Evolutionary conservation across 2,329 filamentous ascomycete genomes (phyloP).

Genomic region (Aspergillus calidoustus): DNA sequence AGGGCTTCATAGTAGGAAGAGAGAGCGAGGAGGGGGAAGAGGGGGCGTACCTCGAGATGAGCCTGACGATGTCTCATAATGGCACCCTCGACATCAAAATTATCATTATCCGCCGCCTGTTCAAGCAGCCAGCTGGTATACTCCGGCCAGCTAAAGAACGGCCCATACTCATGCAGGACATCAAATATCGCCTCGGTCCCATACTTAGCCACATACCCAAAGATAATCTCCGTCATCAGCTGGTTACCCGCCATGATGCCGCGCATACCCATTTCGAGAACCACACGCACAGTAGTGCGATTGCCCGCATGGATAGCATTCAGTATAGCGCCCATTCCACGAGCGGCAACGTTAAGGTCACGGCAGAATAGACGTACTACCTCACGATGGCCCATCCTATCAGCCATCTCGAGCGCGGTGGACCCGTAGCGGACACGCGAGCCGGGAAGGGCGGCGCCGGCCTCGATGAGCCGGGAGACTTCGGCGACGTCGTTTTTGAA

Average conservation of each 20-base stretch:
- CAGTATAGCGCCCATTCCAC: conserved; percentile 16
- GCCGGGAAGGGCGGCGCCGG: conserved; percentile 16
- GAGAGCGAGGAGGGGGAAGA: too few relatives aligned
- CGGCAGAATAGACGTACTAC: conserved; percentile 18
- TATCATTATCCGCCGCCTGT: not conserved
- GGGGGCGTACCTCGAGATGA: not conserved
- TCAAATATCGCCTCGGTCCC: not conserved
- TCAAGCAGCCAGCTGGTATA: not conserved
- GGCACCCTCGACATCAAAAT: not conserved
- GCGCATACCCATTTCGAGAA: conserved; percentile 24
- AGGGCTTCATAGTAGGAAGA: not conserved
- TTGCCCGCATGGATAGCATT: conserved; percentile 15
- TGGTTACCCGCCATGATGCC: conserved; percentile 8
- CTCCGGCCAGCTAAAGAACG: not conserved
- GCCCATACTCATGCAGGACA: not conserved
- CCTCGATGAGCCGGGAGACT: conserved; percentile 14
- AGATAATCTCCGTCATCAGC: conserved; percentile 1
- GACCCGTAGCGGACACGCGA: conserved; percentile 4
- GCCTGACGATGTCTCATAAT: not conserved
- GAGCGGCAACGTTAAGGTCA: conserved; percentile 4
- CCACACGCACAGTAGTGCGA: conserved; percentile 12
- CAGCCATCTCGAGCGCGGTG: conserved; percentile 20
- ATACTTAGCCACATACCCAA: not conserved
- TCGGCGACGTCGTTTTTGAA: conserved; percentile 8
- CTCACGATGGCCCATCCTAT: conserved; percentile 12